Conservation (phyloP, 805 yeast species). For the Cyberlindnera lachancei region DNA sequence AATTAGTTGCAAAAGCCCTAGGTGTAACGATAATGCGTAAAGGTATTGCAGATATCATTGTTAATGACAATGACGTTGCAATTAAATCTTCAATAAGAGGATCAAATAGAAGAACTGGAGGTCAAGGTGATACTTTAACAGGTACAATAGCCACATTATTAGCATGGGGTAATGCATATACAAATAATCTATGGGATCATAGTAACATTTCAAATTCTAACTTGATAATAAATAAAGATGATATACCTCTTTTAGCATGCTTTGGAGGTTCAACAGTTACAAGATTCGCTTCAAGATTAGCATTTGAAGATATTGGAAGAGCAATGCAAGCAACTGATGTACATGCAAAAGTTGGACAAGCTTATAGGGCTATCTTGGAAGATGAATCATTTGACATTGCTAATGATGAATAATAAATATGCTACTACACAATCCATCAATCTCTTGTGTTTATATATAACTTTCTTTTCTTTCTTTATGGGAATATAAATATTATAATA, state of each 20-base stretch:
- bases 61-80: slow-evolving; percentile 35
- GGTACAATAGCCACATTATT: slow-evolving; percentile 80
- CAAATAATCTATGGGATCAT: slow-evolving; percentile 50
- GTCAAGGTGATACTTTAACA: slow-evolving; percentile 91
- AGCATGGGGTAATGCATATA: slow-evolving; percentile 71
- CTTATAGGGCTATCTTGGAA: slow-evolving; percentile 32
- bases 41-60: slow-evolving; percentile 62
- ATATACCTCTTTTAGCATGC: slow-evolving; percentile 45
- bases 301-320: slow-evolving; percentile 59
- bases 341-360: slow-evolving; percentile 57
- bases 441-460: neutral
- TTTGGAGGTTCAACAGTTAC: slow-evolving; percentile 68
- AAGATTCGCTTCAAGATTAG: slow-evolving; percentile 54
- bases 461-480: neutral
- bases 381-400: slow-evolving; percentile 1
- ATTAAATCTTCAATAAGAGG: slow-evolving; percentile 48
- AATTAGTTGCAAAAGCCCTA: slow-evolving; percentile 38
- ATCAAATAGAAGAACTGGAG: slow-evolving; percentile 79
- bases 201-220: slow-evolving; percentile 22
- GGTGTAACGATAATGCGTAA: slow-evolving; percentile 66
- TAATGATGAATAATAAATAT: neutral
- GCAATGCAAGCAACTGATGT: slow-evolving; percentile 83
- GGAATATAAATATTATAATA: slow-evolving; percentile 1
- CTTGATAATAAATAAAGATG: slow-evolving; percentile 22
- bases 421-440: neutral